Conservation (phyloP, 2,329 filamentous ascomycete species). For the Colletotrichum lindemuthianum region DNA sequence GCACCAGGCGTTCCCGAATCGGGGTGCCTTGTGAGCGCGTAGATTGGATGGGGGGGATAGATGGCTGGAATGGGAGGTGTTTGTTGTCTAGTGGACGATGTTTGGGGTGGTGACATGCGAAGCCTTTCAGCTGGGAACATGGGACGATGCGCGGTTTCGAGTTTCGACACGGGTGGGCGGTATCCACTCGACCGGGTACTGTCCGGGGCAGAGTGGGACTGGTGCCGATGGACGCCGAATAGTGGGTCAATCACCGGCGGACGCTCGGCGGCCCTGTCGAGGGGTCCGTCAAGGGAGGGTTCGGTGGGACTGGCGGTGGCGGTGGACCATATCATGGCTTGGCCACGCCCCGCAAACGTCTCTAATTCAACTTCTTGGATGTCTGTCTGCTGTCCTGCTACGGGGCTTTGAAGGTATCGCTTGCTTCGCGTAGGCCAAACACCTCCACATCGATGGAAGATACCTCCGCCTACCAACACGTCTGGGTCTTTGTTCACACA, state of each 20-base stretch:
- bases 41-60: not conserved
- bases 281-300: not conserved
- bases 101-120: not conserved
- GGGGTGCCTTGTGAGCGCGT: not conserved
- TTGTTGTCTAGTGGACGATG: conserved; percentile 7
- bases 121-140: not conserved
- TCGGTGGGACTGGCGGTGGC: not conserved
- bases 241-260: too few relatives aligned
- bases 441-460: too few relatives aligned
- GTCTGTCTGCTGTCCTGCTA: not conserved
- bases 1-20: conserved; percentile 13
- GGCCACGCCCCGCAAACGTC: not conserved
- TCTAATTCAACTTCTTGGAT: conserved; percentile 17
- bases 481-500: too few relatives aligned
- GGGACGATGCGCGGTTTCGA: not conserved
- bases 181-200: too few relatives aligned
- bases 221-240: too few relatives aligned
- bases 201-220: too few relatives aligned
- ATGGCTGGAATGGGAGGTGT: conserved; percentile 13
- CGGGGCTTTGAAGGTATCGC: not conserved
- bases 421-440: not conserved
- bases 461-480: too few relatives aligned
- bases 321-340: not conserved
- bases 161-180: not conserved
- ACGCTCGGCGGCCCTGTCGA: not conserved